Base-by-base conservation (phyloP, 164 flowering plant genomes). In the Vitis vinifera region DNA sequence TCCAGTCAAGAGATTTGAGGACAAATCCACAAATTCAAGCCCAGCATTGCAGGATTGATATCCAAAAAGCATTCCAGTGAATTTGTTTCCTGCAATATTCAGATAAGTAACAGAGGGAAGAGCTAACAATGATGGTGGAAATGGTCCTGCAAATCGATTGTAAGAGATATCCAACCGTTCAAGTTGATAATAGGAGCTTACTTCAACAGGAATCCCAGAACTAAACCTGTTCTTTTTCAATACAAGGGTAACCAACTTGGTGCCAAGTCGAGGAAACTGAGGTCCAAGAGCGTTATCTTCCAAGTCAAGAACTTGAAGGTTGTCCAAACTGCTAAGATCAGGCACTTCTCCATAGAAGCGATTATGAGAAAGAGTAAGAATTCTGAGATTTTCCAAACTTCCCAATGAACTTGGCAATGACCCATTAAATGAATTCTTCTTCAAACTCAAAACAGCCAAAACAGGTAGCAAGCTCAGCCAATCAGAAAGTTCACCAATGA, bases 291-390 rank as follows among this genome's bases (percentile, higher is more conserved):
- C 70, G 71, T 96, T 96, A 52, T 86, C 79, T 71, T 82, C 91
- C 83, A 93, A 75, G 60, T 96, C 90, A 11, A 96, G 90, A 50
- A 88, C 88, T 79, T 93, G 97, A 68, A 96, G 97, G 70, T 96
- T 89, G n/a, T 76, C 85, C 83, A 93, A 83, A 66, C 84, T 73
- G 67, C 91, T 84, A 16, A 96, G 79, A 80, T 93, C 92, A 55
- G 98, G 98, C 44, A 96, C 88, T 69, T 84, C 82, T 14, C 98
- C 98, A 13, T 75, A 74, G 48, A 96, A 86, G 19, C 70, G 81
- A 73, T 96, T 96, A 51, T 75, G 79, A 10, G 97, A 88, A 37
- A 96, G 86, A 4, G 69, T 80, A 67, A 96, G 85, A 74, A 93
- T 83, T 73, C 99, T 78, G 51, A 96, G 89, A 70, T 63, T 83